Percentiles rank a stretch among this genome's conserved stretches.
phyloP scores from a whole-genome alignment of 148 eudicot genomes.

The Chenopodium album region DNA sequence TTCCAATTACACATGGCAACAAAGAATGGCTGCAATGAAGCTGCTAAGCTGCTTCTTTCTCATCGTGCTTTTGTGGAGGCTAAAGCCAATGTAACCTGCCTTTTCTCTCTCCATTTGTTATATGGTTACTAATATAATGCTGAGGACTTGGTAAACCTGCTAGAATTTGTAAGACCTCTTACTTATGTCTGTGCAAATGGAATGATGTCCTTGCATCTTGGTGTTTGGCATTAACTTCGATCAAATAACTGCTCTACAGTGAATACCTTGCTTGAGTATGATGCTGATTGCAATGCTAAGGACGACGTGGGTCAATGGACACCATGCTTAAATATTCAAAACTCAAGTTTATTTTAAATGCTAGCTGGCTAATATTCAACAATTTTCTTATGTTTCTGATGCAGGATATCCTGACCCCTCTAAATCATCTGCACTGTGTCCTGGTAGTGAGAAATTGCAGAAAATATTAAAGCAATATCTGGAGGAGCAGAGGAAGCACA shows the following conservation, averaged over 20 bases:
- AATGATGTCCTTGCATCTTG: conserved; percentile 97
- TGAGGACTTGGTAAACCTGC: not conserved
- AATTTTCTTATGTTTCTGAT: conserved; percentile 7
- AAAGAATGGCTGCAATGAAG: conserved; percentile 91
- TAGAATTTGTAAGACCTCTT: not conserved
- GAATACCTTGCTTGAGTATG: conserved; percentile 73
- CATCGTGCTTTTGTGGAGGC: conserved; percentile 90
- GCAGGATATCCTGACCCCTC: conserved; percentile 85
- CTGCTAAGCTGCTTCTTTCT: conserved; percentile 85
- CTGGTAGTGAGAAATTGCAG: conserved; percentile 73
- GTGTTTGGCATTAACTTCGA: conserved; percentile 87
- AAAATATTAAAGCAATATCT: conserved; percentile 54
- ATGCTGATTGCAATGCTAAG: conserved; percentile 89
- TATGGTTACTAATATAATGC: not conserved
- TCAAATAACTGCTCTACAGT: conserved; percentile 74
- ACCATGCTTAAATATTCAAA: not conserved
- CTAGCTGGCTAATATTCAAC: conserved; percentile 14
- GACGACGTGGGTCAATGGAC: conserved; percentile 59
- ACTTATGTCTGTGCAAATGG: conserved; percentile 61
- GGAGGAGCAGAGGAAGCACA: conserved; percentile 81
- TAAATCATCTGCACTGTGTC: conserved; percentile 79
- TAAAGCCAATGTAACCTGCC: conserved; percentile 74
- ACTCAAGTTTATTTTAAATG: not conserved
- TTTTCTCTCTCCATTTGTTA: not conserved
- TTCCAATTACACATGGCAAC: conserved; percentile 99